A percentile compares a stretch with the other conserved stretches of the same genome.
Evolutionary conservation across 1,284 basidiomycete species (phyloP).

Genomic region (Cryptococcus floricola): DNA sequence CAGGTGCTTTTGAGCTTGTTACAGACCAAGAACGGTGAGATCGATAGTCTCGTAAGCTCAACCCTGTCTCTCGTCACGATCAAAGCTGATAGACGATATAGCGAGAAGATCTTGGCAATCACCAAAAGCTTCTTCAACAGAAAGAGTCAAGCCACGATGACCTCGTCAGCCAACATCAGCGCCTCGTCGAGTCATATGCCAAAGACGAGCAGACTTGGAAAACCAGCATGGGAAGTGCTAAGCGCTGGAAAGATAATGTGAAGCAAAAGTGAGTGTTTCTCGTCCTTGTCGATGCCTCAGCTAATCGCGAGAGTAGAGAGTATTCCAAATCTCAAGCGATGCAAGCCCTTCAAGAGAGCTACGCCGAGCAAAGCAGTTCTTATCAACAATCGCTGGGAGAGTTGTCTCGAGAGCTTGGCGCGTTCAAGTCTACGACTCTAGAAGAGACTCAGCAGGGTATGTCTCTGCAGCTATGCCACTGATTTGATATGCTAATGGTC

Average conservation of each 20-base stretch:
- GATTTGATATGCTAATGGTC: background rate
- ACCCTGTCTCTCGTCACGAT: no score
- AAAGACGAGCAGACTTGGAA: constrained; percentile 1
- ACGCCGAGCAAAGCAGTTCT: background rate
- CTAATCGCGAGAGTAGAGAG: background rate
- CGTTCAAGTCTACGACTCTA: background rate
- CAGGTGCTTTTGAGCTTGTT: background rate
- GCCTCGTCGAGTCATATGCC: background rate
- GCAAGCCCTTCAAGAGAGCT: background rate
- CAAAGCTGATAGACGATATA: background rate
- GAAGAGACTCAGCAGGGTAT: background rate
- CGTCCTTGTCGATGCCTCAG: background rate
- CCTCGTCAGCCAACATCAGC: background rate
- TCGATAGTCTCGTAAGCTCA: background rate
- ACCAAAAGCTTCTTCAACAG: background rate
- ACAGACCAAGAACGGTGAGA: constrained; percentile 1
- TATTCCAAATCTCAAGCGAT: background rate
- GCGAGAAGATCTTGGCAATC: background rate
- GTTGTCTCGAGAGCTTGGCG: background rate
- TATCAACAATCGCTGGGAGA: background rate
- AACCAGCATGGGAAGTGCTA: constrained; percentile 1
- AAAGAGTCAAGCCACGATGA: background rate
- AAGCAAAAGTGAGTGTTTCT: background rate
- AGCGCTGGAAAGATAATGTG: constrained; percentile 1
- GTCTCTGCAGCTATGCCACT: background rate